These are phyloP conservation scores for Hypoxylon lienhwacheense DNA, from an alignment of 495 filamentous ascomycete species.

Conservation along the genomic window DNA sequence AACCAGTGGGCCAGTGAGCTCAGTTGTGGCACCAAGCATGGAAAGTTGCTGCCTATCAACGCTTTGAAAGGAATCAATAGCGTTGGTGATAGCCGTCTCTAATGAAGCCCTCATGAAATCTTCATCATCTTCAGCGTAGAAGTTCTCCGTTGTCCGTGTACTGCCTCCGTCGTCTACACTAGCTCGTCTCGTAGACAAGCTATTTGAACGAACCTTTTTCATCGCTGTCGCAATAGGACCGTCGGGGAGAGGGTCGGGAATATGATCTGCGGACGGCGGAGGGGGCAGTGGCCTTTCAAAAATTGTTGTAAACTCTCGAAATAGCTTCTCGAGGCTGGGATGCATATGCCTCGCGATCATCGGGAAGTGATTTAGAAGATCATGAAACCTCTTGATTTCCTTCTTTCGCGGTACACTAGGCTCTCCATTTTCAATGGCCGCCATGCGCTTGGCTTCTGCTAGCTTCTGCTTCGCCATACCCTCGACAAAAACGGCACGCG, in stretches of 20 bases:
- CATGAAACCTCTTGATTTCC: constrained; percentile 86
- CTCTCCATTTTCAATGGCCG: constrained; percentile 40
- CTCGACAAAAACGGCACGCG: constrained; percentile 59
- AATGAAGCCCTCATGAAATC: constrained; percentile 80
- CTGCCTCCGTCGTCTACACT: constrained; percentile 32
- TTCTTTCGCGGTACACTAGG: constrained; percentile 68
- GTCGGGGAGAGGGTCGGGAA: constrained; percentile 54
- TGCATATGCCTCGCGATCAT: constrained; percentile 98
- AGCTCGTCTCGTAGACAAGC: constrained; percentile 38
- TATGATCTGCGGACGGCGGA: constrained; percentile 63
- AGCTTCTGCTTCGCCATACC: constrained; percentile 38
- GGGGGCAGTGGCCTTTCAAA: constrained; percentile 83
- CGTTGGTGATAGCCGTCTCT: constrained; percentile 88
- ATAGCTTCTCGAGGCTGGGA: constrained; percentile 83
- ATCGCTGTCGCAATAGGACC: constrained; percentile 55
- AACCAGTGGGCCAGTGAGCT: constrained; percentile 87
- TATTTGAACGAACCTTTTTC: constrained; percentile 53
- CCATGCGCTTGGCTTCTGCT: constrained; percentile 38
- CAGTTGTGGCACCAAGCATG: constrained; percentile 86
- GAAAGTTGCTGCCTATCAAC: constrained; percentile 96
- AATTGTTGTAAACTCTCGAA: constrained; percentile 82
- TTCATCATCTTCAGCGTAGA: constrained; percentile 78
- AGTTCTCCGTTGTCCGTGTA: constrained; percentile 38
- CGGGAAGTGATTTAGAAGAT: constrained; percentile 88
- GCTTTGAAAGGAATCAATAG: constrained; percentile 91